phyloP scores from a whole-genome alignment of 306 rosid genomes.

The Pueraria montana region DNA sequence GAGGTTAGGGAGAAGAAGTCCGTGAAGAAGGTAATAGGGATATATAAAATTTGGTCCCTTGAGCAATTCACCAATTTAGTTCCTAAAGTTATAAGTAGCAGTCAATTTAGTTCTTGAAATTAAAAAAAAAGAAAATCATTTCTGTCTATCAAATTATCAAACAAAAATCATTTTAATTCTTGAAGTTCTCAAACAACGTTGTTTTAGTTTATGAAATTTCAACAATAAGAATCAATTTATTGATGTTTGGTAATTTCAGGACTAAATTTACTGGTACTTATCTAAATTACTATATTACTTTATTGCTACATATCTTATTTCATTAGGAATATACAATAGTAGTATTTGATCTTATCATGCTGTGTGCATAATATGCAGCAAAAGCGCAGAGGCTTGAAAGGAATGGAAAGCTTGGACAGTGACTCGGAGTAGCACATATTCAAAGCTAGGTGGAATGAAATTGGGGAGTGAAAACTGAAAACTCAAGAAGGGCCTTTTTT shows the following conservation, averaged over 20 bases:
- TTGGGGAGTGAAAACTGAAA: slow-evolving; percentile 6
- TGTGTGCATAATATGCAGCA: slow-evolving; percentile 58
- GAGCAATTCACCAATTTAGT: background rate
- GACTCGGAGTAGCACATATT: slow-evolving; percentile 53
- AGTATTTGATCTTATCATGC: background rate
- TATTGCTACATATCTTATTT: background rate
- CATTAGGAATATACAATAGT: background rate
- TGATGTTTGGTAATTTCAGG: background rate
- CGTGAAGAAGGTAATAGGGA: slow-evolving; percentile 75
- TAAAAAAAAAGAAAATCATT: background rate
- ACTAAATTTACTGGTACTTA: background rate
- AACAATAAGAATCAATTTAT: background rate
- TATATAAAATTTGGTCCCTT: background rate
- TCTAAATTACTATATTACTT: background rate
- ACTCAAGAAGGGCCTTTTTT: slow-evolving; percentile 3
- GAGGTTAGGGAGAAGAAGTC: slow-evolving; percentile 86
- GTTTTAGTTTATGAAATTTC: background rate
- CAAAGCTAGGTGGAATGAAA: slow-evolving; percentile 36
- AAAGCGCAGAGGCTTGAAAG: slow-evolving; percentile 77
- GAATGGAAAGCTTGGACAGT: slow-evolving; percentile 63
- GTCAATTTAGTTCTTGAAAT: background rate
- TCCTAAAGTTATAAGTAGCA: background rate
- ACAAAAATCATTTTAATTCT: background rate
- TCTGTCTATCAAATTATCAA: background rate
- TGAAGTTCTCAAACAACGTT: background rate